A percentile compares a stretch with the other conserved stretches of the same genome.
phyloP scores from a whole-genome alignment of 305 asterid species.

The Fraxinus ornus region DNA sequence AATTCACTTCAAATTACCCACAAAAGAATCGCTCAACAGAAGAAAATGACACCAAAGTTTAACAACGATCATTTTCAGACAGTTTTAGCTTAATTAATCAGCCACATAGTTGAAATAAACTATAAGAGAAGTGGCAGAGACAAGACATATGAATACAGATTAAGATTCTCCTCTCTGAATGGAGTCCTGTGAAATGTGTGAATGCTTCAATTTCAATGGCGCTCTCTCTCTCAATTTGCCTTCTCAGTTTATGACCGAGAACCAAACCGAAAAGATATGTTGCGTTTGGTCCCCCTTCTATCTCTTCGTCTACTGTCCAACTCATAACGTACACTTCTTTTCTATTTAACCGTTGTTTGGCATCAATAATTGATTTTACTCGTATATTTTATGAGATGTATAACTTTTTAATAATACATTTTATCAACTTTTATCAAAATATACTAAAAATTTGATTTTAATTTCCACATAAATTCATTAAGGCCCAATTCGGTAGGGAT shows the following conservation, averaged over 20 bases:
- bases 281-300: neutral
- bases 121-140: neutral
- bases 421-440: no score
- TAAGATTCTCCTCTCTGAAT: neutral
- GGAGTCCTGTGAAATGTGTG: constrained; percentile 21
- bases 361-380: no score
- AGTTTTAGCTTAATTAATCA: constrained; percentile 13
- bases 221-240: neutral
- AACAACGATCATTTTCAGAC: neutral
- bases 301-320: no score
- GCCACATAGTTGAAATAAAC: neutral
- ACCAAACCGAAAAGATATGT: neutral
- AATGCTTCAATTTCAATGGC: constrained; percentile 35
- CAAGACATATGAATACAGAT: neutral
- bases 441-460: no score
- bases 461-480: no score
- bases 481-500: no score
- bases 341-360: no score
- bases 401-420: no score
- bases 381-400: no score
- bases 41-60: neutral
- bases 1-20: constrained; percentile 1
- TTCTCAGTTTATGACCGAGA: neutral
- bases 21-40: neutral
- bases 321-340: no score